Evolutionary conservation across 805 yeast genomes (phyloP).

Genomic region (Citeromyces nyonsensis): DNA sequence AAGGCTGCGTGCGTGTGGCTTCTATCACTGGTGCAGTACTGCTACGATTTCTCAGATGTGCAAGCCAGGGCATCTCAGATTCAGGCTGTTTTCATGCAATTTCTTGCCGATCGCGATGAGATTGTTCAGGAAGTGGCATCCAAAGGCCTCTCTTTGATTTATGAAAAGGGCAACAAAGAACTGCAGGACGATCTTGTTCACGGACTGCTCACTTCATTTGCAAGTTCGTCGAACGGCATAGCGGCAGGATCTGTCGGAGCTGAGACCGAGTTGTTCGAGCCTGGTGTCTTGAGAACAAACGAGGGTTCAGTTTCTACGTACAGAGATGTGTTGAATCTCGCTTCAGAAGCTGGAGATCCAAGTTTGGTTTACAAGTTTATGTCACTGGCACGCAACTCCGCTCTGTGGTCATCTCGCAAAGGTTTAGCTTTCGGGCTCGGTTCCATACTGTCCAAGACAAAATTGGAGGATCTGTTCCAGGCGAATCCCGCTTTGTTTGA

Average conservation of each 20-base stretch:
- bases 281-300: conserved; percentile 64
- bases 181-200: conserved; percentile 61
- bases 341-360: conserved; percentile 94
- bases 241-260: conserved; percentile 55
- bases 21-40: conserved; percentile 62
- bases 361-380: conserved; percentile 85
- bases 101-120: conserved; percentile 72
- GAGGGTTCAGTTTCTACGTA: conserved; percentile 85
- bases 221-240: conserved; percentile 35
- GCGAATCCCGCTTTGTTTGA: no score
- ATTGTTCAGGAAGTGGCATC: conserved; percentile 87
- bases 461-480: conserved; percentile 42
- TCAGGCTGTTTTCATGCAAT: conserved; percentile 63
- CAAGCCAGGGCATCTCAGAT: conserved; percentile 33
- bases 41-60: conserved; percentile 30
- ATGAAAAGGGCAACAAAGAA: conserved; percentile 57
- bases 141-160: conserved; percentile 70
- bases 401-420: conserved; percentile 83
- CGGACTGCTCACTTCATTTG: conserved; percentile 60
- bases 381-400: conserved; percentile 79
- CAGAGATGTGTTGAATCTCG: conserved; percentile 74
- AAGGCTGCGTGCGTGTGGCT: conserved; percentile 79
- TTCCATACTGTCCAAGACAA: conserved; percentile 64
- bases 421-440: conserved; percentile 94
- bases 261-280: conserved; percentile 77